Conservation (phyloP, 2,329 filamentous ascomycete genomes). For the Colletotrichum eleusines region DNA sequence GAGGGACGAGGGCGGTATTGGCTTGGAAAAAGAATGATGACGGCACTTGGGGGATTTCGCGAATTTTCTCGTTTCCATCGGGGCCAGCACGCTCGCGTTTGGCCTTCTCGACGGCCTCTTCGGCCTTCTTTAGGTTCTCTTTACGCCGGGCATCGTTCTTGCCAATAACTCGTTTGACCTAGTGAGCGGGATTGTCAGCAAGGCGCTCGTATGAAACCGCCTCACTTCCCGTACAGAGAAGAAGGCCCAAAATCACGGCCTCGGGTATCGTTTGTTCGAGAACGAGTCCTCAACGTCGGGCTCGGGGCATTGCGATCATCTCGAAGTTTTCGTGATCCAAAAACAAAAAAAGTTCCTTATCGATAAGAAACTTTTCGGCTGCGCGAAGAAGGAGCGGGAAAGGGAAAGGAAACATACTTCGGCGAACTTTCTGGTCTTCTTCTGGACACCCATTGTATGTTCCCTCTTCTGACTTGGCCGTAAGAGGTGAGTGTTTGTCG, state of each 20-base stretch:
- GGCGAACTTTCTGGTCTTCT: constrained; percentile 93
- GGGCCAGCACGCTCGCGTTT: constrained; percentile 67
- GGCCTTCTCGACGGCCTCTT: constrained; percentile 64
- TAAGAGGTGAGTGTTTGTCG: background rate
- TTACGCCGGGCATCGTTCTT: constrained; percentile 84
- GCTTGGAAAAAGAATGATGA: constrained; percentile 89
- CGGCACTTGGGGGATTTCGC: constrained; percentile 74
- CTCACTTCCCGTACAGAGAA: background rate
- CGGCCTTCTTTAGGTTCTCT: constrained; percentile 79
- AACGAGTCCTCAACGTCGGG: background rate
- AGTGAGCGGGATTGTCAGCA: constrained; percentile 22
- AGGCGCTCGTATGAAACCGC: background rate
- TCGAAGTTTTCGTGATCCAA: constrained; percentile 25
- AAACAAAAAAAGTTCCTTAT: constrained; percentile 23
- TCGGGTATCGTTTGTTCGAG: background rate
- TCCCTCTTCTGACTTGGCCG: background rate
- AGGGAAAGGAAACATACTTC: constrained; percentile 57
- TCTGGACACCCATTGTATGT: constrained; percentile 81
- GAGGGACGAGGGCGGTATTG: constrained; percentile 87
- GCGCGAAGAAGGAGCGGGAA: constrained; percentile 9
- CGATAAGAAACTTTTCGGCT: constrained; percentile 30
- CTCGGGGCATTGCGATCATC: constrained; percentile 45
- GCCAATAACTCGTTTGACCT: constrained; percentile 86
- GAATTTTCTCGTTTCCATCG: constrained; percentile 72
- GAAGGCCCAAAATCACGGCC: background rate